Evolutionary conservation across 306 rosid species (phyloP).

Genomic region (Sesbania bispinosa): DNA sequence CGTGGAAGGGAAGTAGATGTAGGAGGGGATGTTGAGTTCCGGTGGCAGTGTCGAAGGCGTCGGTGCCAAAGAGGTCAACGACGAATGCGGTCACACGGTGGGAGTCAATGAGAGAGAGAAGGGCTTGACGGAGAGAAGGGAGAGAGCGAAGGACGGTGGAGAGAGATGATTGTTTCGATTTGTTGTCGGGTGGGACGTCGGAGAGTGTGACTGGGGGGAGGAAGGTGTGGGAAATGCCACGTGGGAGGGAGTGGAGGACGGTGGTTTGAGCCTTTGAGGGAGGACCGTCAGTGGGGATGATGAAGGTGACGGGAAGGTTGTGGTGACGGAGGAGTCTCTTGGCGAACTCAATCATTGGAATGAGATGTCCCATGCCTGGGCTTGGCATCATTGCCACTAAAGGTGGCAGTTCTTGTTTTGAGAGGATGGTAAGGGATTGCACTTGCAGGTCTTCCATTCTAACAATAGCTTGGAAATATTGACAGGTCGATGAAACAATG

Average conservation of each 20-base stretch:
- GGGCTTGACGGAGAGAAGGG: slow-evolving; percentile 14
- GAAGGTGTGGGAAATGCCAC: slow-evolving; percentile 23
- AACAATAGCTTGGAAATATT: too few relatives aligned
- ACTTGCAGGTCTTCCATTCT: too few relatives aligned
- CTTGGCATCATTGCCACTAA: slow-evolving; percentile 48
- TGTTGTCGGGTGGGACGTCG: not conserved
- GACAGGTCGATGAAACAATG: too few relatives aligned
- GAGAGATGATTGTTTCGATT: slow-evolving; percentile 16
- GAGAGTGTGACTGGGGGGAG: slow-evolving; percentile 8
- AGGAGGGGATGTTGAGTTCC: slow-evolving; percentile 41
- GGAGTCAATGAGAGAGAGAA: not conserved
- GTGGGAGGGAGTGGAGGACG: slow-evolving; percentile 29
- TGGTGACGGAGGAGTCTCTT: slow-evolving; percentile 46
- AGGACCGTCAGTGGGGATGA: slow-evolving; percentile 51
- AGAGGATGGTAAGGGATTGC: too few relatives aligned
- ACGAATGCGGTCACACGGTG: slow-evolving; percentile 30
- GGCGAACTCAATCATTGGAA: slow-evolving; percentile 65
- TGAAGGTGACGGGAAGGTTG: slow-evolving; percentile 36
- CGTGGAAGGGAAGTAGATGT: slow-evolving; percentile 47
- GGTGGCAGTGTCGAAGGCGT: slow-evolving; percentile 47
- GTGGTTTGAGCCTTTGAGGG: slow-evolving; percentile 46
- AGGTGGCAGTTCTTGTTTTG: too few relatives aligned
- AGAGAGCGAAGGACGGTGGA: slow-evolving; percentile 28
- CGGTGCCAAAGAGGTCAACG: slow-evolving; percentile 59
- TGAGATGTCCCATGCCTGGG: slow-evolving; percentile 85